phyloP scores from a whole-genome alignment of 2,329 filamentous ascomycete genomes.

The Talaromyces piceae region DNA sequence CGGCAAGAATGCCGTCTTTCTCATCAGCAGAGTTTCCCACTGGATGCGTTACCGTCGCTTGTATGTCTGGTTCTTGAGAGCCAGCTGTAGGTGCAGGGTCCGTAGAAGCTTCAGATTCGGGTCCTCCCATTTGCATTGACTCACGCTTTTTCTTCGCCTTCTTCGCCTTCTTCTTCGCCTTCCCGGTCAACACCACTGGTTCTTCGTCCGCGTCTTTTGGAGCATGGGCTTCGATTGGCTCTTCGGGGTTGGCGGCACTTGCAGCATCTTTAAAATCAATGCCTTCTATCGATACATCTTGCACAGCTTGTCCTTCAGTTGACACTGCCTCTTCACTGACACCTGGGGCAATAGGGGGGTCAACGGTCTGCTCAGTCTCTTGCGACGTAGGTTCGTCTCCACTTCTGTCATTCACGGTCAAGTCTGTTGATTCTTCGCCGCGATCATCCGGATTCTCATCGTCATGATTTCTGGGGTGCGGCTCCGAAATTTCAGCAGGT shows the following conservation, averaged over 20 bases:
- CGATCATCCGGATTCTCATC: neutral
- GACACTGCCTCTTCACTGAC: neutral
- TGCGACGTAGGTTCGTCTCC: conserved; percentile 6
- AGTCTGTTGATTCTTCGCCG: conserved; percentile 18
- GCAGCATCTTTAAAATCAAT: neutral
- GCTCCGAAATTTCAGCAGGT: neutral
- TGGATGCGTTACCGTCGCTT: neutral
- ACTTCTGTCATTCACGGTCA: conserved; percentile 35
- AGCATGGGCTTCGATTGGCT: neutral
- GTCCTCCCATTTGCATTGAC: conserved; percentile 20
- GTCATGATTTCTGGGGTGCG: neutral
- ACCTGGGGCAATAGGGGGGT: neutral
- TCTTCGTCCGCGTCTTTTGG: neutral
- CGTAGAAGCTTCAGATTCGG: neutral
- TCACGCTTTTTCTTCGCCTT: conserved; percentile 31
- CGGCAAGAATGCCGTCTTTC: neutral
- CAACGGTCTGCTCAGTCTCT: neutral
- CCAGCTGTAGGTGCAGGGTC: neutral
- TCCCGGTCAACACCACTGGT: neutral
- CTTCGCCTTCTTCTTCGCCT: conserved; percentile 22
- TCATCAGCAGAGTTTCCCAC: neutral
- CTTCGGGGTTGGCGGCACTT: neutral
- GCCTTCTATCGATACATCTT: neutral
- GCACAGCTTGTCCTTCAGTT: neutral
- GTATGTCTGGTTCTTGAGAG: neutral